phyloP scores from a whole-genome alignment of 2,329 filamentous ascomycete genomes.

The Sporothrix sp. region DNA sequence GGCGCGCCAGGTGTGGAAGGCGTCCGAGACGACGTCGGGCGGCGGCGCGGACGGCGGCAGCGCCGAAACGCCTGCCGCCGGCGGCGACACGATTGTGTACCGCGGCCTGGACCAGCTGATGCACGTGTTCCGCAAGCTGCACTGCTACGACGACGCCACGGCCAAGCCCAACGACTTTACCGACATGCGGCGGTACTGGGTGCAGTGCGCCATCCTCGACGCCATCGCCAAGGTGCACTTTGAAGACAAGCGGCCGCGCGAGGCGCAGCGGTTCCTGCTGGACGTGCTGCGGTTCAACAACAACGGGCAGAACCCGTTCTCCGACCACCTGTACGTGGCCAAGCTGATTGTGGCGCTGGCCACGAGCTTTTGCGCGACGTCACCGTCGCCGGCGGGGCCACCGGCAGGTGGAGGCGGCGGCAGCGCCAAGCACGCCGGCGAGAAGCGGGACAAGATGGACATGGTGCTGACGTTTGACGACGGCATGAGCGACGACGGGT shows the following conservation, averaged over 20 bases:
- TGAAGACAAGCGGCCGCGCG: conserved; percentile 65
- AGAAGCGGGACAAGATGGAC: conserved; percentile 11
- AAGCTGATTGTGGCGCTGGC: conserved; percentile 59
- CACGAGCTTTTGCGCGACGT: conserved; percentile 45
- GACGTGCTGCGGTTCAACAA: conserved; percentile 91
- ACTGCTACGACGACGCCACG: conserved; percentile 72
- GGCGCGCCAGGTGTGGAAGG: conserved; percentile 53
- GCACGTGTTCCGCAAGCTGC: conserved; percentile 78
- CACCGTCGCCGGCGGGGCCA: conserved; percentile 15
- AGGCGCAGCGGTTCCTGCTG: conserved; percentile 73
- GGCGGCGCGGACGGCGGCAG: neutral
- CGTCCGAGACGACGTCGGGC: conserved; percentile 5
- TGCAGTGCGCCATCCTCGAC: conserved; percentile 73
- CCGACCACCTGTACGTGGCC: conserved; percentile 82
- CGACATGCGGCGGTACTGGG: conserved; percentile 73
- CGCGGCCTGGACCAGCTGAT: conserved; percentile 54
- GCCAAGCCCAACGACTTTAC: conserved; percentile 85
- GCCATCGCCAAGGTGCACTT: conserved; percentile 74
- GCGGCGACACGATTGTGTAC: conserved; percentile 12
- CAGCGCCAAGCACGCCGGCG: conserved; percentile 16
- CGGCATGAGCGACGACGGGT: conserved; percentile 12
- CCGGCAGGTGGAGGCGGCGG: conserved; percentile 11
- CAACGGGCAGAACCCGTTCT: conserved; percentile 80
- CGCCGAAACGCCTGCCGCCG: neutral
- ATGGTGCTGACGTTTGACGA: conserved; percentile 29